Conservation (phyloP, 129 eudicot species). For the Logfia minima region DNA sequence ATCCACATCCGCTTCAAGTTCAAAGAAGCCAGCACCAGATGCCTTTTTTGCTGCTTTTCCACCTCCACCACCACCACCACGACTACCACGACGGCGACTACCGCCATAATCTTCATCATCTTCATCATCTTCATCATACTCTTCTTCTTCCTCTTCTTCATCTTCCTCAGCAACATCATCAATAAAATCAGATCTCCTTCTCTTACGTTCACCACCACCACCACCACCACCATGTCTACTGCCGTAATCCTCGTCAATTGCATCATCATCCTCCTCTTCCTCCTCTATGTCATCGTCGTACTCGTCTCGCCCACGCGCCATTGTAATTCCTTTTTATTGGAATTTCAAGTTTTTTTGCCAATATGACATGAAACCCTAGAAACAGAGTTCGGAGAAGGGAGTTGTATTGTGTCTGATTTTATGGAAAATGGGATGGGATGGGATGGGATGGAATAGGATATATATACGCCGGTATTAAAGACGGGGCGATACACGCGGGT, state of each 20-base stretch:
- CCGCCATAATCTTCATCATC: conserved; percentile 54
- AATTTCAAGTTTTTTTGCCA: neutral
- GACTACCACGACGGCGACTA: conserved; percentile 24
- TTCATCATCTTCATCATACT: conserved; percentile 39
- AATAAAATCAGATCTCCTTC: conserved; percentile 50
- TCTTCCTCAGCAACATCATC: conserved; percentile 81
- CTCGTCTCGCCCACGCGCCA: conserved; percentile 64
- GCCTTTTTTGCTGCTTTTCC: conserved; percentile 44
- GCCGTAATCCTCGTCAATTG: conserved; percentile 52
- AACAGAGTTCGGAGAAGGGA: neutral
- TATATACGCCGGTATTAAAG: no score
- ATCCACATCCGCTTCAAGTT: conserved; percentile 66
- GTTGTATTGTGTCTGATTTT: neutral
- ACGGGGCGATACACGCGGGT: no score
- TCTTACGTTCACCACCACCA: conserved; percentile 36
- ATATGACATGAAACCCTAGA: neutral
- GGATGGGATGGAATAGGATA: no score
- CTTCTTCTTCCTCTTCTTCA: conserved; percentile 61
- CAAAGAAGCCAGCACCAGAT: conserved; percentile 60
- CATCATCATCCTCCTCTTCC: conserved; percentile 55
- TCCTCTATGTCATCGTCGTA: conserved; percentile 63
- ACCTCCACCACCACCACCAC: conserved; percentile 33
- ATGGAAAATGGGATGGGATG: neutral
- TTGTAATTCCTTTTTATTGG: neutral
- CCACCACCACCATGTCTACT: conserved; percentile 26